These are phyloP conservation scores for Rosa rugosa DNA, from an alignment of 306 rosid genomes.

Conservation along the genomic window DNA sequence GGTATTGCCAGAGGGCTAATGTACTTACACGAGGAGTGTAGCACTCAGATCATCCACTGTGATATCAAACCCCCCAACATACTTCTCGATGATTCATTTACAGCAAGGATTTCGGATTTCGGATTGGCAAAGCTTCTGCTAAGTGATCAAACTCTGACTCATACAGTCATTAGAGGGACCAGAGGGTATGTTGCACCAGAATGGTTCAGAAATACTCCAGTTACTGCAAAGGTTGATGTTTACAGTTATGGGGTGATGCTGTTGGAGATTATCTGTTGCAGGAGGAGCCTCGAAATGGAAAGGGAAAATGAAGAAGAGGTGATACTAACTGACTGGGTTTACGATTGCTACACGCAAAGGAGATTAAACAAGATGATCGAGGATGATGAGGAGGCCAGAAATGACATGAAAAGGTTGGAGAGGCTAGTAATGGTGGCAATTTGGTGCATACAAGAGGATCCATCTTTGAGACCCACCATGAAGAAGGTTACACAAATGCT, in stretches of 20 bases:
- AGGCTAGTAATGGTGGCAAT: slow-evolving; percentile 16
- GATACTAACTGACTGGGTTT: not conserved
- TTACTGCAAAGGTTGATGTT: not conserved
- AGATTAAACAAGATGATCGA: not conserved
- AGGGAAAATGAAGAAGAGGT: slow-evolving; percentile 19
- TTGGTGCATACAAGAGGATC: slow-evolving; percentile 35
- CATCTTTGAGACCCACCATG: slow-evolving; percentile 29
- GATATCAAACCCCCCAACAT: slow-evolving; percentile 2
- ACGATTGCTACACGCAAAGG: not conserved
- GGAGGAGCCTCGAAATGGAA: slow-evolving; percentile 22
- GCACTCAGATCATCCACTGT: slow-evolving; percentile 9
- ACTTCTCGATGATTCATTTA: slow-evolving; percentile 9
- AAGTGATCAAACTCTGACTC: slow-evolving; percentile 8
- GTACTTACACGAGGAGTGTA: slow-evolving; percentile 2
- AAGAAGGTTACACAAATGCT: slow-evolving; percentile 22
- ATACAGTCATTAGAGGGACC: slow-evolving; percentile 7
- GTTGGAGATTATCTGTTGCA: slow-evolving; percentile 15
- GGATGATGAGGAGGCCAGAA: not conserved
- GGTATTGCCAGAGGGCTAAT: not conserved
- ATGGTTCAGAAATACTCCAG: slow-evolving; percentile 3
- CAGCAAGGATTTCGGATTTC: slow-evolving; percentile 16
- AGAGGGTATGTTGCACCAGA: slow-evolving; percentile 3
- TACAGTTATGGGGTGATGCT: slow-evolving; percentile 6
- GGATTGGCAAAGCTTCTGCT: slow-evolving; percentile 22
- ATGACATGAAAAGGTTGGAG: not conserved